Evolutionary conservation across 306 rosid species (phyloP), one percentile per base, ranked within the genome.

Genomic region (Prunus campanulata): DNA sequence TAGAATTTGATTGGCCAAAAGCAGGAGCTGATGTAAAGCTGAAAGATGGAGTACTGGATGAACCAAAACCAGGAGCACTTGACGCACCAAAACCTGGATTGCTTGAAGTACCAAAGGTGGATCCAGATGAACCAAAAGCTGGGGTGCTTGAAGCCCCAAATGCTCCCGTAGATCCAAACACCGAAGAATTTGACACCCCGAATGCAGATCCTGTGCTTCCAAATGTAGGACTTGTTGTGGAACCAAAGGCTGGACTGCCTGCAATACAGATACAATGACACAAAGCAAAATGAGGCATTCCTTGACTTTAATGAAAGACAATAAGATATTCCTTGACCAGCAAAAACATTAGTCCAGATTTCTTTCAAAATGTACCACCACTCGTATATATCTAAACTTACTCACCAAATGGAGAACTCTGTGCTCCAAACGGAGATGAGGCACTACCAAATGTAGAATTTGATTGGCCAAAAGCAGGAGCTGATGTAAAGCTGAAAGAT

Each of bases 361-460:
- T 19, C 19, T 5, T 52, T 52, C 59, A 56, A n/a, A 56, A 56
- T 3, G 8, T 13, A 30, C 24, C 56, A 71, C 24, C 20, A 15
- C 35, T 25, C 20, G 0, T 46, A 19, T 22, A 72, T 29, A 25
- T 57, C 49, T 39, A 66, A 63, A 39, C 52, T 30, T 39, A 86
- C 88, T 92, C 83, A 91, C 96, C 95, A 84, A 90, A 91, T 47
- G 88, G 81, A 81, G 96, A 88, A 82, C 91, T 89, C 77, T 89
- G 95, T 55, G 84, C 91, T 68, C 93, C 93, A 70, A 89, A 92
- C 63, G 96, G 88, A 77, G 96, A 82, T 0, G 49, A 67, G 30
- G 48, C 49, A 70, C 62, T 29, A 42, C 29, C 1, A 54, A 11
- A 18, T 7, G 62, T 54, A 78, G 93, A 84, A 74, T 83, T 59